A percentile compares a stretch with the other conserved stretches of the same genome.
Evolutionary conservation across 2,329 filamentous ascomycete genomes (phyloP).

Genomic region (Talaromyces sp.): DNA sequence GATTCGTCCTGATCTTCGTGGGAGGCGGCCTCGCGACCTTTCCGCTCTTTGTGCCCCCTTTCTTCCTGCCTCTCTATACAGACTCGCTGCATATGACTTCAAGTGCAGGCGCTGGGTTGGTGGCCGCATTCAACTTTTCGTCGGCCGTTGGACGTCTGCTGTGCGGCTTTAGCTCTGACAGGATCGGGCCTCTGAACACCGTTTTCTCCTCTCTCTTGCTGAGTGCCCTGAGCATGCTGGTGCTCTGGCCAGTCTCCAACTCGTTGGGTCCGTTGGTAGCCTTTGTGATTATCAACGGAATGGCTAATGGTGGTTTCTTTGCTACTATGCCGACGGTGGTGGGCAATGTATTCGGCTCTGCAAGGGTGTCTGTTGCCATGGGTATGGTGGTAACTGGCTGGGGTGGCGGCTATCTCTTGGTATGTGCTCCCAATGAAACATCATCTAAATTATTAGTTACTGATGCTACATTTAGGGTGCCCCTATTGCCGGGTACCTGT

Average conservation of each 20-base stretch:
- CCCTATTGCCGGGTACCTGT: slow-evolving; percentile 57
- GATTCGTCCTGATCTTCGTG: slow-evolving; percentile 51
- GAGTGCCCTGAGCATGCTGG: slow-evolving; percentile 54
- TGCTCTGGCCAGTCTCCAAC: slow-evolving; percentile 56
- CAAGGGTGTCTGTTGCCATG: slow-evolving; percentile 53
- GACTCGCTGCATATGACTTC: slow-evolving; percentile 52
- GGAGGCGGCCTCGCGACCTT: slow-evolving; percentile 55
- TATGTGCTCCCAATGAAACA: slow-evolving; percentile 16
- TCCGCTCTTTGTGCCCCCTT: slow-evolving; percentile 56
- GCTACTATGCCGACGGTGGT: slow-evolving; percentile 60
- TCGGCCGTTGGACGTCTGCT: slow-evolving; percentile 55
- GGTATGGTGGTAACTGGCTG: slow-evolving; percentile 59
- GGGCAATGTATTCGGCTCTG: slow-evolving; percentile 54
- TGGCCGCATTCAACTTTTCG: slow-evolving; percentile 58
- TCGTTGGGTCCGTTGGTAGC: slow-evolving; percentile 50
- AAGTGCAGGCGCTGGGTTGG: slow-evolving; percentile 50
- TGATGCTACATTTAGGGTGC: slow-evolving; percentile 35
- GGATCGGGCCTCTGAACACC: slow-evolving; percentile 52
- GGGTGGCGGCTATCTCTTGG: slow-evolving; percentile 58
- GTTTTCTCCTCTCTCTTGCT: slow-evolving; percentile 48
- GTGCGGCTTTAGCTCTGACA: slow-evolving; percentile 52
- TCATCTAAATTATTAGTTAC: not conserved
- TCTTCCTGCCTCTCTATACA: slow-evolving; percentile 56
- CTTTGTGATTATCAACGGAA: slow-evolving; percentile 57
- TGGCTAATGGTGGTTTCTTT: slow-evolving; percentile 60